Evolutionary conservation across 2,329 filamentous ascomycete species (phyloP).

Genomic region (Pseudogymnoascus sp.): DNA sequence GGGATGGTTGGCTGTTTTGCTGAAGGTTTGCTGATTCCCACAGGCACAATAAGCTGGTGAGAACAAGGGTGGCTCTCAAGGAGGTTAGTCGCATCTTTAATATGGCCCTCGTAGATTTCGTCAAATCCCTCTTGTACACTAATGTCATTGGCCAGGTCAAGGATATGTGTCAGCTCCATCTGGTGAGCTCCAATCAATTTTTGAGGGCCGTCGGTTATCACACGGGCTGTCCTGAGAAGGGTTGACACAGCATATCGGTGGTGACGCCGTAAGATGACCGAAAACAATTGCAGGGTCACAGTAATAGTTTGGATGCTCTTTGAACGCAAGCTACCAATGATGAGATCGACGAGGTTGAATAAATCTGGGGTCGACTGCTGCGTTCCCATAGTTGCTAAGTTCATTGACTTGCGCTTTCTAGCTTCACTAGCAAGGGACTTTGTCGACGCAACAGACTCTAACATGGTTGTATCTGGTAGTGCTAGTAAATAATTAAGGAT

Average conservation of each 20-base stretch:
- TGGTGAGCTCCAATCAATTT: constrained; percentile 68
- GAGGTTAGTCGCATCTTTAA: constrained; percentile 61
- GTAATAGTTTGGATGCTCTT: constrained; percentile 81
- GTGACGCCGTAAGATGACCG: constrained; percentile 77
- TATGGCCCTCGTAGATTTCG: constrained; percentile 60
- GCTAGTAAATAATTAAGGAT: constrained; percentile 89
- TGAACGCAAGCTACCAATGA: constrained; percentile 76
- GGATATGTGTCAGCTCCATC: constrained; percentile 64
- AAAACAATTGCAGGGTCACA: constrained; percentile 79
- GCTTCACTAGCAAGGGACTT: constrained; percentile 46
- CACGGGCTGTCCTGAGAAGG: constrained; percentile 58
- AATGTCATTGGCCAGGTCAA: constrained; percentile 58
- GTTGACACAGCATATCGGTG: constrained; percentile 77
- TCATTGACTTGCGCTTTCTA: constrained; percentile 79
- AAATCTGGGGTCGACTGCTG: constrained; percentile 72
- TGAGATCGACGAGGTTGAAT: constrained; percentile 88
- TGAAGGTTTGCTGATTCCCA: constrained; percentile 49
- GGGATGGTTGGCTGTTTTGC: constrained; percentile 47
- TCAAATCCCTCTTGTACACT: constrained; percentile 63
- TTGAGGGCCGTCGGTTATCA: constrained; percentile 43
- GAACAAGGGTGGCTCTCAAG: constrained; percentile 70
- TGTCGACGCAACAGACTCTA: constrained; percentile 36
- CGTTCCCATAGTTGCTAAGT: constrained; percentile 72
- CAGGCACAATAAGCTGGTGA: constrained; percentile 55
- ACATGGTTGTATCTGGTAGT: constrained; percentile 50